phyloP scores from a whole-genome alignment of 2,329 filamentous ascomycete genomes.

The Verticillium dahliae region DNA sequence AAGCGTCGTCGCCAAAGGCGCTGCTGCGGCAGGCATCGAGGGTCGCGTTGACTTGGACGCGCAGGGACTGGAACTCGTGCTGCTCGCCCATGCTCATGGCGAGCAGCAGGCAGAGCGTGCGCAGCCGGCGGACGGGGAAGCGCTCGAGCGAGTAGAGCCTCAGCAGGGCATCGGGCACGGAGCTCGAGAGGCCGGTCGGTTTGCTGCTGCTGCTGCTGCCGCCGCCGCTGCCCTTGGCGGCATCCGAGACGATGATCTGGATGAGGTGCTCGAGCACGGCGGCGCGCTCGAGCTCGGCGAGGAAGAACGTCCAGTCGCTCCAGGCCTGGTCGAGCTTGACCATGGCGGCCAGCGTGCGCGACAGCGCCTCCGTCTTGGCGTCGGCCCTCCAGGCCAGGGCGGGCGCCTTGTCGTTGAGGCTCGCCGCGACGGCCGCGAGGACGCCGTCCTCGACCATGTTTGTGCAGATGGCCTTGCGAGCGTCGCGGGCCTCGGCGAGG shows the following conservation, averaged over 20 bases:
- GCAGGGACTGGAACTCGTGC: constrained; percentile 30
- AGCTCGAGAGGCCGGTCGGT: constrained; percentile 28
- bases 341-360: constrained; percentile 52
- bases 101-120: constrained; percentile 43
- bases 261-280: constrained; percentile 57
- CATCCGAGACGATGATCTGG: constrained; percentile 35
- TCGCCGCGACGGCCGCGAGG: constrained; percentile 44
- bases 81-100: constrained; percentile 40
- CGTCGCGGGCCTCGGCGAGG: constrained; percentile 49
- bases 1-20: constrained; percentile 35
- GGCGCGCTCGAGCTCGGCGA: constrained; percentile 44
- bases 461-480: constrained; percentile 54
- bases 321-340: constrained; percentile 52
- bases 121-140: constrained; percentile 46
- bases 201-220: constrained; percentile 17
- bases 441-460: constrained; percentile 53
- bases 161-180: constrained; percentile 39
- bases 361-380: constrained; percentile 45
- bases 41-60: constrained; percentile 29
- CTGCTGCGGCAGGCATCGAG: constrained; percentile 26
- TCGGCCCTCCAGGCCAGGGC: constrained; percentile 44
- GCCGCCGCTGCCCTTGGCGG: constrained; percentile 18
- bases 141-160: constrained; percentile 41
- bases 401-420: constrained; percentile 43
- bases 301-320: constrained; percentile 48